Percentiles rank a stretch among this genome's conserved stretches.
These are phyloP conservation scores for Rhodosorus marinus DNA, from an alignment of 23 red algal genomes.

Conservation along the genomic window DNA sequence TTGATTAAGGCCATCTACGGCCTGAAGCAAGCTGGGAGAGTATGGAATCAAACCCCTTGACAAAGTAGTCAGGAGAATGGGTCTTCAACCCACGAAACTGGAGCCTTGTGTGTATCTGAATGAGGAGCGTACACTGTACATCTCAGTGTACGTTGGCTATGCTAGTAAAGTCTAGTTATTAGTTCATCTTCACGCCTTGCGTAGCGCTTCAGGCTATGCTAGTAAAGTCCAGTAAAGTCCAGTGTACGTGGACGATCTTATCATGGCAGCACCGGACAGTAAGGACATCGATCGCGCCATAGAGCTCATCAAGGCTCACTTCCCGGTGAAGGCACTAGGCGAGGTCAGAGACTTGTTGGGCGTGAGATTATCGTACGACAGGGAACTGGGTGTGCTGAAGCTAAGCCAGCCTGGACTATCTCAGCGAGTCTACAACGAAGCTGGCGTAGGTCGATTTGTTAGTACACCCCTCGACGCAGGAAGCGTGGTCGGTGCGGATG, in stretches of 20 bases:
- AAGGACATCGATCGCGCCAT: background rate
- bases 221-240: too few relatives aligned
- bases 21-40: constrained; percentile 9
- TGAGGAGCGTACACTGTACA: background rate
- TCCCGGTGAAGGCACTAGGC: background rate
- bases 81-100: background rate
- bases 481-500: too few relatives aligned
- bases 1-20: constrained; percentile 14
- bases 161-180: background rate
- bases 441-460: too few relatives aligned
- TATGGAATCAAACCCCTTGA: background rate
- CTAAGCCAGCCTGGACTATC: too few relatives aligned
- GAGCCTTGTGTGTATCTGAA: constrained; percentile 1
- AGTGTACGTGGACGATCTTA: background rate
- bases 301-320: background rate
- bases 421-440: too few relatives aligned
- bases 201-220: too few relatives aligned
- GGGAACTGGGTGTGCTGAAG: too few relatives aligned
- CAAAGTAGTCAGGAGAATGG: background rate
- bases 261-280: background rate
- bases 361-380: background rate
- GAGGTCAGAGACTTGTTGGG: background rate
- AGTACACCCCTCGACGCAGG: too few relatives aligned
- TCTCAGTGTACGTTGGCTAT: constrained; percentile 14
- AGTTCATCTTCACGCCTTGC: too few relatives aligned